Base-by-base conservation (phyloP, 73 alveolate species). In the Stentor coeruleus region DNA sequence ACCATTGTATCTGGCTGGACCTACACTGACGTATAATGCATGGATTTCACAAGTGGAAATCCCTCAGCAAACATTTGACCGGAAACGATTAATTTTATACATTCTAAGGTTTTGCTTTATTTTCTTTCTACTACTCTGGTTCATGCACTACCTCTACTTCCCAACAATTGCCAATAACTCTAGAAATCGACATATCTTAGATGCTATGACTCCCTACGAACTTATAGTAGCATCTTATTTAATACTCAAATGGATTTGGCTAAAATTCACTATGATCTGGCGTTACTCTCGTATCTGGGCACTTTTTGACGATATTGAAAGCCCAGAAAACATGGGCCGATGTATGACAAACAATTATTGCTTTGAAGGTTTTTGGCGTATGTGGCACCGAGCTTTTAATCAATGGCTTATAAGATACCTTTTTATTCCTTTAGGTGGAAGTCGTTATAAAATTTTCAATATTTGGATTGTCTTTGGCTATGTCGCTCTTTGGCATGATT, bases 221-320 rank as follows among this genome's bases (percentile, higher is more conserved):
- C 36, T 66, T 66, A 15, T 66, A 20, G 33, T 66, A 1, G 79
- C 79, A 26, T 28, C 49, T 31, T 66, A 26, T 66, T 20, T 66
- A 28, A 66, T 26, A 20, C 33, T 66, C n/a, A 40, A 15, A 14
- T 59, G 86, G 0, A 58, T 89, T 37, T 94, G 92, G 95, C 81
- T 89, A 60, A 94, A 94, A 82, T 94, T 90, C 81, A 59, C 89
- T 3, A 59, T 94, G 26, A 55, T 33, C 49, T 77, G 3, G 55
- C 35, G 14, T 20, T 59, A 40, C 3, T 55, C 39, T n/a, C 82
- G 90, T 3, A n/a, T 36, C 3, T 49, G 55, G 15, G 87, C 90
- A 42, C 75, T 84, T 40, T 59, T 49, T 3, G 90, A 76, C 30
- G 90, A 83, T 35, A 79, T 84, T 20, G 86, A 84, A 20, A n/a